phyloP scores from a whole-genome alignment of 1,284 basidiomycete genomes.

The Apiotrichum porosum region DNA sequence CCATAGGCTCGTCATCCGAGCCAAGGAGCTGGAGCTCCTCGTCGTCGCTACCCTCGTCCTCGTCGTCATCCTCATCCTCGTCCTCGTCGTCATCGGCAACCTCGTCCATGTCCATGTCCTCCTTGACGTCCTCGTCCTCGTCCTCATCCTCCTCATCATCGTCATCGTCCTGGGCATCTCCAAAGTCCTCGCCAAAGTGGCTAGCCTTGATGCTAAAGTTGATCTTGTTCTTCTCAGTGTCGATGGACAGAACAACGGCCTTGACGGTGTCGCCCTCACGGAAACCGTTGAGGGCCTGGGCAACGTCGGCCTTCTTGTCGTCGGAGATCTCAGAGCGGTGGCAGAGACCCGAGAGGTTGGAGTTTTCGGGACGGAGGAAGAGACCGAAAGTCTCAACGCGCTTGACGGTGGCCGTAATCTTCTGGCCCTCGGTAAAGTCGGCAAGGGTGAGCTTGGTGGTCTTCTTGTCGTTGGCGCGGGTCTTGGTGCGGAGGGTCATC shows the following conservation, averaged over 20 bases:
- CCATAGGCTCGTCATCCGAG: slow-evolving; percentile 21
- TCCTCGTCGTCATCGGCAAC: slow-evolving; percentile 47
- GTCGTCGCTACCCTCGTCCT: slow-evolving; percentile 50
- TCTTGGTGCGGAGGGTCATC: slow-evolving; percentile 68
- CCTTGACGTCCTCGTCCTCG: slow-evolving; percentile 37
- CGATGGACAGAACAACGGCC: slow-evolving; percentile 68
- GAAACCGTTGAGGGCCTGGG: slow-evolving; percentile 74
- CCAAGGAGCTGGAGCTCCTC: slow-evolving; percentile 8
- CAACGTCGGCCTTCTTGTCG: slow-evolving; percentile 71
- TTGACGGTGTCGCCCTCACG: slow-evolving; percentile 80
- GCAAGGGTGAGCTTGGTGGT: slow-evolving; percentile 45
- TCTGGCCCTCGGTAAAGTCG: slow-evolving; percentile 69
- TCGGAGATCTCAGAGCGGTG: slow-evolving; percentile 90
- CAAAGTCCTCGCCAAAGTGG: slow-evolving; percentile 58
- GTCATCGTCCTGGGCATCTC: slow-evolving; percentile 40
- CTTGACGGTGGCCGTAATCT: slow-evolving; percentile 68
- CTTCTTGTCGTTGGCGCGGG: slow-evolving; percentile 47
- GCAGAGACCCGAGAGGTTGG: slow-evolving; percentile 81
- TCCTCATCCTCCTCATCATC: slow-evolving; percentile 24
- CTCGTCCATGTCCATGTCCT: slow-evolving; percentile 36
- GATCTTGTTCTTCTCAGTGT: slow-evolving; percentile 69
- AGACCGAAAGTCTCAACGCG: slow-evolving; percentile 78
- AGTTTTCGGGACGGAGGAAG: slow-evolving; percentile 80
- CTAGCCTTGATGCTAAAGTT: slow-evolving; percentile 87
- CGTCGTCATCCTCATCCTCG: slow-evolving; percentile 52